Percentiles rank a stretch among this genome's conserved stretches.
Evolutionary conservation across 2,329 filamentous ascomycete genomes (phyloP).

Genomic region (Neofusicoccum parvum): DNA sequence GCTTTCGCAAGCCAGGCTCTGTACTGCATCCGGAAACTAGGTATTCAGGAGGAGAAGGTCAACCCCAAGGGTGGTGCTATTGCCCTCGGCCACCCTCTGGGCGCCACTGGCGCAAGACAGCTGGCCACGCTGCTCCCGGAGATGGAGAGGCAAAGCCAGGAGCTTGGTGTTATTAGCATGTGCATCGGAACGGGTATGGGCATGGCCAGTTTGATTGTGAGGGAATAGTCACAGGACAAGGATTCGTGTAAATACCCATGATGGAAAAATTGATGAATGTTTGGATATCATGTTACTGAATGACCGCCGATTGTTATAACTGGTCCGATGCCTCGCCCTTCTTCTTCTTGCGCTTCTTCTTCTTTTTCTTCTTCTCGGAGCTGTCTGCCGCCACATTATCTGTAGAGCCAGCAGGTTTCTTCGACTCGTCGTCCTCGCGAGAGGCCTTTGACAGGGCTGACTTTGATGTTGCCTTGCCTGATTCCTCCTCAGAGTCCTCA

Average conservation of each 20-base stretch:
- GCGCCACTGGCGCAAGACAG: conserved; percentile 84
- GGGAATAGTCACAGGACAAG: conserved; percentile 40
- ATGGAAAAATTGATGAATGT: not conserved
- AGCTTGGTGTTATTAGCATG: conserved; percentile 88
- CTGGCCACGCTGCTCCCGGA: conserved; percentile 72
- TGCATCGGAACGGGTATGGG: conserved; percentile 63
- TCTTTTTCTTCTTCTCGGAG: not conserved
- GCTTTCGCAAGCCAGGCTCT: conserved; percentile 66
- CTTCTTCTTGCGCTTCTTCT: conserved; percentile 13
- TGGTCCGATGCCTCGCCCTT: conserved; percentile 2
- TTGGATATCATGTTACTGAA: conserved; percentile 1
- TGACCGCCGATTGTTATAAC: not conserved
- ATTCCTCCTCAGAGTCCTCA: not conserved
- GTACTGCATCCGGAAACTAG: conserved; percentile 72
- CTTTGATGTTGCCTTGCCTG: not conserved
- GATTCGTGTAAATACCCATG: not conserved
- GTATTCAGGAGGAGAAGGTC: conserved; percentile 69
- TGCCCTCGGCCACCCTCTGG: conserved; percentile 88
- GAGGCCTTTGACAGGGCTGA: not conserved
- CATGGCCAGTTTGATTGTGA: conserved; percentile 55
- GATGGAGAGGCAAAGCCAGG: conserved; percentile 66
- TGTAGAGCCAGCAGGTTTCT: not conserved
- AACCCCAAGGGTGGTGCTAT: conserved; percentile 95
- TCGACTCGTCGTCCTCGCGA: not conserved
- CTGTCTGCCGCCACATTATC: too few relatives aligned